These are phyloP conservation scores for Backusella australiensis DNA, from an alignment of 192 early-diverging fungal species.

Conservation along the genomic window DNA sequence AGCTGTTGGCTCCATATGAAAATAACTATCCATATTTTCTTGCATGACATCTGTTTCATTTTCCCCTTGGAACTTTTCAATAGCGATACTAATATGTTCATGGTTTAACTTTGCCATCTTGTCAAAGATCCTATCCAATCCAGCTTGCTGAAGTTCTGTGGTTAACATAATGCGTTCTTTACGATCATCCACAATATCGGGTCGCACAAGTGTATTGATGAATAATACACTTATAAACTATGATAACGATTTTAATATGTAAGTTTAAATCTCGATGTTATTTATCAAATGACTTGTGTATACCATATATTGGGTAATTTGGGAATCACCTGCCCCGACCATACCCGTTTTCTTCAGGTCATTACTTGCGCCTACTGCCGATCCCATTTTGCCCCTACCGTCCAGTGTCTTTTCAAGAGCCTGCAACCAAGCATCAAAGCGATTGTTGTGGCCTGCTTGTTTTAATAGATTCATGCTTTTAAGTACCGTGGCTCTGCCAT, in stretches of 20 bases:
- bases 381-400: constrained; percentile 73
- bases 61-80: constrained; percentile 26
- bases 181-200: constrained; percentile 60
- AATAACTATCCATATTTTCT: constrained; percentile 40
- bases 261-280: background rate
- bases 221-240: constrained; percentile 70
- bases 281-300: constrained; percentile 45
- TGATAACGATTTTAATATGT: background rate
- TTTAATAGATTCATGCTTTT: constrained; percentile 67
- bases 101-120: constrained; percentile 22
- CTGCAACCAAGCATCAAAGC: constrained; percentile 65
- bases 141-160: constrained; percentile 65
- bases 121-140: constrained; percentile 32
- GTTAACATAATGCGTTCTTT: constrained; percentile 65
- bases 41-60: constrained; percentile 21
- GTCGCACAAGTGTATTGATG: constrained; percentile 69
- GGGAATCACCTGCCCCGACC: constrained; percentile 38
- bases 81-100: constrained; percentile 27
- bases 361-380: constrained; percentile 69
- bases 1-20: constrained; percentile 53
- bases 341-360: constrained; percentile 61
- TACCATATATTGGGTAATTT: constrained; percentile 65
- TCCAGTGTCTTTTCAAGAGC: constrained; percentile 67
- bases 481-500: constrained; percentile 67
- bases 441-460: constrained; percentile 29